Percentiles rank a stretch among this genome's conserved stretches.
Conservation (phyloP, 2,329 filamentous ascomycete genomes). For the Bisporella sp. region DNA sequence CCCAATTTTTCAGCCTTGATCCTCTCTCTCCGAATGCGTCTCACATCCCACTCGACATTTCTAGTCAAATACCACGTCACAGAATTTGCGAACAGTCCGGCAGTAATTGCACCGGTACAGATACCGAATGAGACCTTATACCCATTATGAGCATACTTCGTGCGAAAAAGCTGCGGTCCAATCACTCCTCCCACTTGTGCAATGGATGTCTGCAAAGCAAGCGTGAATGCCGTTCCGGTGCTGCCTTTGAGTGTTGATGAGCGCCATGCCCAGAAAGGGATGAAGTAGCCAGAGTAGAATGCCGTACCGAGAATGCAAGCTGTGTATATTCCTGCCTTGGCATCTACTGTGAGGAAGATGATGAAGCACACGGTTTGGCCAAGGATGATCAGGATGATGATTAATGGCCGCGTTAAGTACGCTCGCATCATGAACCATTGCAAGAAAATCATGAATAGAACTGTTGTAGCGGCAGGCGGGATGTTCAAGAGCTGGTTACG, state of each 20-base stretch:
- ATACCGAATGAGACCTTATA: conserved; percentile 33
- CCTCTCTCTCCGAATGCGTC: conserved; percentile 23
- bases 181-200: conserved; percentile 39
- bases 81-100: conserved; percentile 30
- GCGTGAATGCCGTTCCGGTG: conserved; percentile 38
- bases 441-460: conserved; percentile 33
- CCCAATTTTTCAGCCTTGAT: conserved; percentile 25
- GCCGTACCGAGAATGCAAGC: conserved; percentile 37
- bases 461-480: conserved; percentile 35
- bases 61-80: conserved; percentile 37
- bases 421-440: conserved; percentile 34
- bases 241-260: conserved; percentile 34
- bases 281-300: conserved; percentile 37
- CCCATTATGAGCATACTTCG: conserved; percentile 33
- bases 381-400: conserved; percentile 33
- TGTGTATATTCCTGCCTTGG: conserved; percentile 33
- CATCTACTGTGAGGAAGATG: conserved; percentile 34
- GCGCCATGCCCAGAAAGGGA: conserved; percentile 37
- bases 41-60: conserved; percentile 34
- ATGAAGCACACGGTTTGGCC: conserved; percentile 38
- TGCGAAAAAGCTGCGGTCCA: conserved; percentile 37
- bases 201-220: conserved; percentile 35
- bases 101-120: conserved; percentile 30
- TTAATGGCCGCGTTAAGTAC: conserved; percentile 32
- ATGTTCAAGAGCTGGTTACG: conserved; percentile 39